phyloP scores from a whole-genome alignment of 495 filamentous ascomycete species.

The Penicillium lividum region DNA sequence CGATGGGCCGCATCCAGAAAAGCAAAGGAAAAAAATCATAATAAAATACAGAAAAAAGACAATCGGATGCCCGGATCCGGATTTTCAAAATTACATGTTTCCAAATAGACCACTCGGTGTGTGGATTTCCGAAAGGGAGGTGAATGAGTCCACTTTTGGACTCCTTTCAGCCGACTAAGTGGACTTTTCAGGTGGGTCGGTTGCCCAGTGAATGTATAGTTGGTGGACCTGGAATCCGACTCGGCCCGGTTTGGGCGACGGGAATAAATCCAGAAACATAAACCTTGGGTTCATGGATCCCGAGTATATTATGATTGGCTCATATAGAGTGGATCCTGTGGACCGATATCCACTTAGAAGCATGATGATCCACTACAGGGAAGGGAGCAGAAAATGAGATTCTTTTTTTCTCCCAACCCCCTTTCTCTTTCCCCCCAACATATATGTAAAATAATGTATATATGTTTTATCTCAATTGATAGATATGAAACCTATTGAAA shows the following conservation, averaged over 20 bases:
- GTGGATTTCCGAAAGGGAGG: slow-evolving; percentile 26
- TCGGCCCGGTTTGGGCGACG: slow-evolving; percentile 34
- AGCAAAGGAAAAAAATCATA: neutral
- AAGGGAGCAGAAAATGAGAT: neutral
- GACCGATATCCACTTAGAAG: slow-evolving; percentile 22
- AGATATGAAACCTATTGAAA: neutral
- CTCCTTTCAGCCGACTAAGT: slow-evolving; percentile 24
- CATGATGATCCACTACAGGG: slow-evolving; percentile 34
- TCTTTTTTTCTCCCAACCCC: neutral
- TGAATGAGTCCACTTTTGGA: slow-evolving; percentile 15
- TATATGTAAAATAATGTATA: neutral
- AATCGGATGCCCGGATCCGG: slow-evolving; percentile 18
- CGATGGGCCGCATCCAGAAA: slow-evolving; percentile 8
- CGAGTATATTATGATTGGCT: slow-evolving; percentile 23
- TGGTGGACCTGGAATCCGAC: slow-evolving; percentile 36
- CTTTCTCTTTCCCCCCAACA: neutral
- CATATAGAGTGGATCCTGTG: slow-evolving; percentile 10
- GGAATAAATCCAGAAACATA: slow-evolving; percentile 26
- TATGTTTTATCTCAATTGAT: neutral
- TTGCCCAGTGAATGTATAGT: slow-evolving; percentile 28
- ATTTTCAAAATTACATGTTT: slow-evolving; percentile 22
- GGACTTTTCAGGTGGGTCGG: slow-evolving; percentile 4
- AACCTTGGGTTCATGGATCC: slow-evolving; percentile 12
- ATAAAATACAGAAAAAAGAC: slow-evolving; percentile 6
- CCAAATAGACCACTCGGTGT: slow-evolving; percentile 32